Evolutionary conservation across 768 basidiomycete genomes (phyloP), one percentile per base, ranked within the genome.

Genomic region (Mycena metata): DNA sequence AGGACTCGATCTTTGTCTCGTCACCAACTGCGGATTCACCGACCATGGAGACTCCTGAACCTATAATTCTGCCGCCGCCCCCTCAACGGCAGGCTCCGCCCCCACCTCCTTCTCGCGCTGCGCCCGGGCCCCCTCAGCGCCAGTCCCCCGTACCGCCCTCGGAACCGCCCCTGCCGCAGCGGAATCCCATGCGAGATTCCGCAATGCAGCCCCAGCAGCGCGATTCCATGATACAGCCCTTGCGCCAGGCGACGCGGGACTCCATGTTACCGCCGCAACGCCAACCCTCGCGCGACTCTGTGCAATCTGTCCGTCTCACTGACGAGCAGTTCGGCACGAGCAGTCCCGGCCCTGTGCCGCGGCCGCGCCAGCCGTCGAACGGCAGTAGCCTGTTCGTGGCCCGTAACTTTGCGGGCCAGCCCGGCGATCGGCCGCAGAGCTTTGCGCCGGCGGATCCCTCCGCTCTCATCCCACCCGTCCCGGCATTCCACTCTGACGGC

Each of bases 351-450:
- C 70, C 64, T 15, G 45, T 43, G 12, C 70, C 70, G 10, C 70
- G 70, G 30, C 57, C 62, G 21, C 62, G 70, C 13, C 70, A 69
- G 33, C 16, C 64, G 4, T 72, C 70, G 41, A 66, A 59, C 50
- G 67, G 60, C 51, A 67, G 61, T 52, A 49, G 70, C 33, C 42
- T 69, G 55, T 72, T 72, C 51, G 64, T 69, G 10, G 64, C 70
- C 36, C 70, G 70, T 36, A 50, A 61, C 36, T 72, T 61, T 21
- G 15, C 60, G 13, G 67, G 64, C 13, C 70, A 35, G 24, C 70
- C 70, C 1, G 81, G 77, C 33, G 79, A 81, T 55, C 76, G 85
- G 74, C 85, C 85, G 23, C 80, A 79, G 50, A 76, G 75, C 59
- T 70, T 75, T 43, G 75, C 75, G 26, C 72, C 72, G 17, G 61